Evolutionary conservation across 495 filamentous ascomycete genomes (phyloP).

Genomic region (Penicillium ucsense): DNA sequence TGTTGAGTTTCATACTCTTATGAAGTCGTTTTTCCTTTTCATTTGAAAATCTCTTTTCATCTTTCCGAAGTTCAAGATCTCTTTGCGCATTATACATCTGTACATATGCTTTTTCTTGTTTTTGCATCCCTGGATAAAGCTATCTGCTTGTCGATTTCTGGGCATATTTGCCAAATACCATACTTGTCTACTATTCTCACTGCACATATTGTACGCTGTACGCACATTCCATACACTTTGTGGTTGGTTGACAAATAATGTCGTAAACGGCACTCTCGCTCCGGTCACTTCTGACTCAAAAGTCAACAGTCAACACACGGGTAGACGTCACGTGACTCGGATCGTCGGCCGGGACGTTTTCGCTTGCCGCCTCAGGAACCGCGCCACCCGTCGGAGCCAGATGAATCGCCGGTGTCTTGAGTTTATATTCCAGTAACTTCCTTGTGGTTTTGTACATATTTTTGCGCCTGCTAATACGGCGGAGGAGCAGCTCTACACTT

Average conservation of each 20-base stretch:
- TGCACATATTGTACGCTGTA: no score
- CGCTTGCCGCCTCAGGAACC: slow-evolving; percentile 7
- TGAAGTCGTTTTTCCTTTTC: not conserved
- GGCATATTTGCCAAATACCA: not conserved
- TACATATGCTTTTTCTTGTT: slow-evolving; percentile 18
- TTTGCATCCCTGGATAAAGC: slow-evolving; percentile 10
- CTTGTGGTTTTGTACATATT: not conserved
- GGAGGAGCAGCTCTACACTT: no score
- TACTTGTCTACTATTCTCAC: not conserved
- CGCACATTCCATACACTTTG: no score
- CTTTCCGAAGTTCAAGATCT: not conserved
- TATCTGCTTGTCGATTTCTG: not conserved
- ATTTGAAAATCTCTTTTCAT: not conserved
- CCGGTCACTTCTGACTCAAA: no score
- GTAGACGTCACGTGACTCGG: slow-evolving; percentile 21
- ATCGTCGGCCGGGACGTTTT: slow-evolving; percentile 11
- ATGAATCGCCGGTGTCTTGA: not conserved
- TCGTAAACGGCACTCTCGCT: no score
- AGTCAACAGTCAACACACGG: no score
- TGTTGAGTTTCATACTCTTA: no score
- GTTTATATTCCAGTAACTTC: not conserved
- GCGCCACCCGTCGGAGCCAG: not conserved
- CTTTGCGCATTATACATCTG: slow-evolving; percentile 3
- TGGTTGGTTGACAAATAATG: no score
- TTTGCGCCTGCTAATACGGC: not conserved